These are phyloP conservation scores for Termitomyces sp. DNA, from an alignment of 768 basidiomycete genomes.

Conservation along the genomic window DNA sequence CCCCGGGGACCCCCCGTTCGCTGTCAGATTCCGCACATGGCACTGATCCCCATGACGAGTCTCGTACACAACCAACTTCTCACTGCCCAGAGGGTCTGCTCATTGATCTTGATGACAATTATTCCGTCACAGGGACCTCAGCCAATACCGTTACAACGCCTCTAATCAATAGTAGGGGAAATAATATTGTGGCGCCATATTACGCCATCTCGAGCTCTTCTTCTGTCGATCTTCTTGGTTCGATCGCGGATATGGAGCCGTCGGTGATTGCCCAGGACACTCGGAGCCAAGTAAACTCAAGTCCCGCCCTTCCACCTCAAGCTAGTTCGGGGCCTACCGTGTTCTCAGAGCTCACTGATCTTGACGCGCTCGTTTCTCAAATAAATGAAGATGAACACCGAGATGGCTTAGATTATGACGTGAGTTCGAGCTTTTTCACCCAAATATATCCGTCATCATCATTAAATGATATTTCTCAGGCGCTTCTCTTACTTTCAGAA, in stretches of 20 bases:
- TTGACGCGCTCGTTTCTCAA: conserved; percentile 56
- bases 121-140: conserved; percentile 4
- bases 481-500: conserved; percentile 52
- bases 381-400: conserved; percentile 36
- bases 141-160: background rate
- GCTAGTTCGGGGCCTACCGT: conserved; percentile 6
- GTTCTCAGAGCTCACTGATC: conserved; percentile 46
- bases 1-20: conserved; percentile 21
- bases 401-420: conserved; percentile 60
- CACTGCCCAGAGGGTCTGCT: conserved; percentile 44
- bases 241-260: conserved; percentile 9
- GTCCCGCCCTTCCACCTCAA: conserved; percentile 5
- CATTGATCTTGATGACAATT: conserved; percentile 47
- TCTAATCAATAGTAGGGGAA: background rate
- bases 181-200: background rate
- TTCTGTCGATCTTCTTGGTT: conserved; percentile 13
- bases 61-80: conserved; percentile 10
- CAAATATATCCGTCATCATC: conserved; percentile 15
- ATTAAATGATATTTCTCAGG: conserved; percentile 27
- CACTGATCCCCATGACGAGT: conserved; percentile 20
- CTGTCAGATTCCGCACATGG: conserved; percentile 31
- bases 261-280: background rate
- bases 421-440: conserved; percentile 29
- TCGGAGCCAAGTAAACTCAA: background rate
- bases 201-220: conserved; percentile 13